A percentile compares a stretch with the other conserved stretches of the same genome.
These are phyloP conservation scores for Onygenales sp. DNA, from an alignment of 2,329 filamentous ascomycete species.

Conservation along the genomic window DNA sequence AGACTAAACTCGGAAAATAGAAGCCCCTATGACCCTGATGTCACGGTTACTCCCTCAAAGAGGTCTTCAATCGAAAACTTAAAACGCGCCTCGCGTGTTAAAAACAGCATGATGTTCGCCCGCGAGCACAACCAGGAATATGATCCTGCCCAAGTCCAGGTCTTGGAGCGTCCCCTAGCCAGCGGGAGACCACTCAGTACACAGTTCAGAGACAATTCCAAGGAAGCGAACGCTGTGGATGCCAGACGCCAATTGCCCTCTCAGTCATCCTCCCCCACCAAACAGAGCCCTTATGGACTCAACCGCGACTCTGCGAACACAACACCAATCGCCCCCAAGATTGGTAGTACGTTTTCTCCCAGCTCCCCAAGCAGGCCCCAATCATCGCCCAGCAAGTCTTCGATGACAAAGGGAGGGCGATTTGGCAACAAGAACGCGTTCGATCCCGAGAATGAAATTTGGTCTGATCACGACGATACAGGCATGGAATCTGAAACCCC, in stretches of 20 bases:
- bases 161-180: constrained; percentile 73
- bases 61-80: constrained; percentile 91
- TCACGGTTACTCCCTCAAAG: constrained; percentile 62
- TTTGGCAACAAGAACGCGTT: constrained; percentile 54
- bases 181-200: constrained; percentile 47
- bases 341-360: constrained; percentile 1
- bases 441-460: constrained; percentile 58
- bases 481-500: constrained; percentile 51
- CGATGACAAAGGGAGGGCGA: constrained; percentile 57
- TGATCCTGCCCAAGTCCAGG: constrained; percentile 66
- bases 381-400: constrained; percentile 77
- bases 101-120: constrained; percentile 95
- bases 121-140: constrained; percentile 89
- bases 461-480: constrained; percentile 57
- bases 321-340: not conserved
- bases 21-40: constrained; percentile 47
- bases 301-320: not conserved
- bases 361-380: constrained; percentile 56
- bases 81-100: constrained; percentile 88
- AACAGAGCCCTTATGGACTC: not conserved
- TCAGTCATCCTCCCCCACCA: constrained; percentile 2
- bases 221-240: constrained; percentile 39
- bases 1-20: constrained; percentile 62
- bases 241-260: constrained; percentile 12
- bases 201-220: constrained; percentile 62